Conservation (phyloP, 805 yeast species). For the Ogataea populi-albae region DNA sequence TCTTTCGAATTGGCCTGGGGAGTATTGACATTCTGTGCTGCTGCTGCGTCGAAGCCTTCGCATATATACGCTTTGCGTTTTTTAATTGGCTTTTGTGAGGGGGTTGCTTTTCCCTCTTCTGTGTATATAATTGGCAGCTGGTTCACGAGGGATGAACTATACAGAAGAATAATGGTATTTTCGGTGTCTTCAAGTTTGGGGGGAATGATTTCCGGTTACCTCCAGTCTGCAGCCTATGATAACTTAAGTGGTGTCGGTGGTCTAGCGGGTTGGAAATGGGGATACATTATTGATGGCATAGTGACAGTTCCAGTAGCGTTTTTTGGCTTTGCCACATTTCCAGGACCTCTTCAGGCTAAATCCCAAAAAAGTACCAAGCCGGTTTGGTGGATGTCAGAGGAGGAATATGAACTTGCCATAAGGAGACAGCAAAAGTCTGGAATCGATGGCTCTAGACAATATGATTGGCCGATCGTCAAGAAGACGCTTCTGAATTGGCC, state of each 20-base stretch:
- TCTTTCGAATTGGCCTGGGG: conserved; percentile 31
- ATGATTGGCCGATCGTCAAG: conserved; percentile 37
- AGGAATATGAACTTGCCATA: conserved; percentile 35
- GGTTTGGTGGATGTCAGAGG: conserved; percentile 27
- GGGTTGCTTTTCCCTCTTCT: conserved; percentile 41
- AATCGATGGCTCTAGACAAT: conserved; percentile 29
- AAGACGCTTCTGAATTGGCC: conserved; percentile 55
- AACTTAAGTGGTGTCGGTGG: conserved; percentile 44
- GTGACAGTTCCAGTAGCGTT: conserved; percentile 56
- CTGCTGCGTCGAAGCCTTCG: conserved; percentile 27
- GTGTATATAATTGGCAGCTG: conserved; percentile 40
- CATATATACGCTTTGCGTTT: conserved; percentile 42
- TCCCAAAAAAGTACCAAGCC: conserved; percentile 21
- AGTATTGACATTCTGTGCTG: conserved; percentile 26
- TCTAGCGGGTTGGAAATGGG: conserved; percentile 64
- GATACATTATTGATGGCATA: conserved; percentile 60
- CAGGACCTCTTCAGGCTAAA: conserved; percentile 39
- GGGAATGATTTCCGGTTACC: conserved; percentile 42
- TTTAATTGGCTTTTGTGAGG: conserved; percentile 43
- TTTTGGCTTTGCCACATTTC: conserved; percentile 55
- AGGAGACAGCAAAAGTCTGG: conserved; percentile 40
- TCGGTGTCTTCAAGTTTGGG: conserved; percentile 40
- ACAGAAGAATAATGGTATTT: conserved; percentile 40
- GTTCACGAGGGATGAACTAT: conserved; percentile 43
- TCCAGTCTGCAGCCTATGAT: conserved; percentile 42